phyloP scores from a whole-genome alignment of 2,329 filamentous ascomycete species.

The Claviceps capensis region DNA sequence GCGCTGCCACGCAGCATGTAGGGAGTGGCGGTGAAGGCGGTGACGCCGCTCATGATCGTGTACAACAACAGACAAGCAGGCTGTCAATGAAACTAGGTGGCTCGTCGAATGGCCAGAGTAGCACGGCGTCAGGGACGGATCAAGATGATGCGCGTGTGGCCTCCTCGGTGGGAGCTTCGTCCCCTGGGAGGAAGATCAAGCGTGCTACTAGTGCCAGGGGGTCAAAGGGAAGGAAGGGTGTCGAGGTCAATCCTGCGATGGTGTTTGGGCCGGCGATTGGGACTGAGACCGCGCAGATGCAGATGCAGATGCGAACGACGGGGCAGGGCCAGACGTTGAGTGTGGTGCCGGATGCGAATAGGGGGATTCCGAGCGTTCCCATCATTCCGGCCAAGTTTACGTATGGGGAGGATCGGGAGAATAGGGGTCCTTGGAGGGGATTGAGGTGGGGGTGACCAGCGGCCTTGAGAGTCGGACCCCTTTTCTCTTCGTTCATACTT shows the following conservation, averaged over 20 bases:
- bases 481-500: background rate
- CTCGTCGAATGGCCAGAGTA: background rate
- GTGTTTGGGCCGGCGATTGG: background rate
- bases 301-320: background rate
- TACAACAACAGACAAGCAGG: background rate
- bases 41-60: background rate
- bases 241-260: background rate
- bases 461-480: too few species aligned
- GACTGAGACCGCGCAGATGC: background rate
- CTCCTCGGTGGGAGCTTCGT: background rate
- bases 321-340: conserved; percentile 17
- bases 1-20: background rate
- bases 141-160: background rate
- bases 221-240: background rate
- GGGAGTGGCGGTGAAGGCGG: background rate
- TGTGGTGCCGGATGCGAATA: conserved; percentile 31
- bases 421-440: conserved; percentile 17
- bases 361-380: conserved; percentile 31
- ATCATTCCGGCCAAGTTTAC: conserved; percentile 29
- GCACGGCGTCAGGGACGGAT: too few species aligned
- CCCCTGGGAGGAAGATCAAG: conserved; percentile 2
- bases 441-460: conserved; percentile 9
- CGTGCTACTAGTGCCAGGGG: conserved; percentile 3
- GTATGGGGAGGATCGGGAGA: conserved; percentile 21
- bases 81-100: conserved; percentile 13